Evolutionary conservation across 495 filamentous ascomycete genomes (phyloP).

Genomic region (Neurospora sp.): DNA sequence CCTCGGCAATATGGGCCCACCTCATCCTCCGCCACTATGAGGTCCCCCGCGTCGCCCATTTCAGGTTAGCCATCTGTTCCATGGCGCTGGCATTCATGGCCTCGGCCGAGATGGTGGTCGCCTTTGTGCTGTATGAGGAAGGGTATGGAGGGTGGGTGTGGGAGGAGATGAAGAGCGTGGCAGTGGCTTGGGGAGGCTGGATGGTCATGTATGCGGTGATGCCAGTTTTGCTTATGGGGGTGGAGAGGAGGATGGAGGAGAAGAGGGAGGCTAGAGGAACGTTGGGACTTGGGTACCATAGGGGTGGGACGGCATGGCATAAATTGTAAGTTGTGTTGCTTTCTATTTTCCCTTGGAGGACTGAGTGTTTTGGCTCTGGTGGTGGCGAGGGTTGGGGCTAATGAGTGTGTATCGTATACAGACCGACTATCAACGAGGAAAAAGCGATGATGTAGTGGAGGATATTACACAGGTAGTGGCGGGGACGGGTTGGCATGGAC

Average conservation of each 20-base stretch:
- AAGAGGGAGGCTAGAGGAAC: neutral
- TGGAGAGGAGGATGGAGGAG: conserved; percentile 3
- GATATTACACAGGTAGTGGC: neutral
- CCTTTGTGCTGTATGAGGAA: conserved; percentile 6
- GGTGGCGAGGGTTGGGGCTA: neutral
- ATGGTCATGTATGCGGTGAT: conserved; percentile 2
- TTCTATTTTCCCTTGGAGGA: neutral
- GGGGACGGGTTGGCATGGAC: neutral
- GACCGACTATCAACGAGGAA: neutral
- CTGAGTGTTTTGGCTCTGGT: neutral
- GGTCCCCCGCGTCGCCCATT: conserved; percentile 11
- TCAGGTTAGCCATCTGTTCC: conserved; percentile 16
- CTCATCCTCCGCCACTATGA: conserved; percentile 12
- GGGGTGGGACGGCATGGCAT: neutral
- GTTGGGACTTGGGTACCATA: neutral
- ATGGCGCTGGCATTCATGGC: conserved; percentile 6
- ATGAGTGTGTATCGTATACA: neutral
- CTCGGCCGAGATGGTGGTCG: conserved; percentile 3
- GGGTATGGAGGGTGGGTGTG: neutral
- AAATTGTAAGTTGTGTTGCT: neutral
- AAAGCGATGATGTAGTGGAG: neutral
- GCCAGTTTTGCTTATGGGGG: conserved; percentile 2
- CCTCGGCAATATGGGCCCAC: conserved; percentile 7
- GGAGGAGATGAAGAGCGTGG: neutral
- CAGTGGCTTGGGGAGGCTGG: neutral